These are phyloP conservation scores for Claviceps maximensis DNA, from an alignment of 2,329 filamentous ascomycete species.

Conservation along the genomic window DNA sequence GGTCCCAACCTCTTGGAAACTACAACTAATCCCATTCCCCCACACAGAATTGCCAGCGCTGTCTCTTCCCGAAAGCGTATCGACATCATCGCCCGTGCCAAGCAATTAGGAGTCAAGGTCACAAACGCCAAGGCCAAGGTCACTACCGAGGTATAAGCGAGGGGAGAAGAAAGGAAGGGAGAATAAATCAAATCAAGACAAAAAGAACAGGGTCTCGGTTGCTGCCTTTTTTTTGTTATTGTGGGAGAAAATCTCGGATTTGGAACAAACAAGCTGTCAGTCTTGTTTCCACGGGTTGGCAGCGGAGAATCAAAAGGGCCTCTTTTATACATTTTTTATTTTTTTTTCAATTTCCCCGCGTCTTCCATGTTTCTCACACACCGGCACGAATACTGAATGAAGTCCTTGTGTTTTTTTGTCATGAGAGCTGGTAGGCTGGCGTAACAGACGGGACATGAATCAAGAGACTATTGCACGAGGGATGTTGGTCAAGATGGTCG, in stretches of 20 bases:
- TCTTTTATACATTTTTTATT: background rate
- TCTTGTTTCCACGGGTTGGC: background rate
- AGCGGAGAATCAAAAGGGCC: background rate
- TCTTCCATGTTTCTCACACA: background rate
- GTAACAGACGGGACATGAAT: background rate
- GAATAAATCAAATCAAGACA: background rate
- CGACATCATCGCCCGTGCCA: conserved; percentile 92
- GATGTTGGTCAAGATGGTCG: background rate
- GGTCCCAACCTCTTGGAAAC: too few species aligned
- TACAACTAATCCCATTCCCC: background rate
- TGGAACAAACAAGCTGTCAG: background rate
- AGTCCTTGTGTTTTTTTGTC: background rate
- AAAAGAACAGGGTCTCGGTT: conserved; percentile 1
- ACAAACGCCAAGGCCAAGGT: conserved; percentile 99
- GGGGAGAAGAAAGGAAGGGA: background rate
- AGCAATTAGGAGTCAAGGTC: conserved; percentile 98
- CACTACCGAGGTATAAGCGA: conserved; percentile 72
- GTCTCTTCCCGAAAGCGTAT: conserved; percentile 98
- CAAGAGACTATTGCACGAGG: background rate
- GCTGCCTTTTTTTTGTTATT: background rate
- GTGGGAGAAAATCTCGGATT: background rate
- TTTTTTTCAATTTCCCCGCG: background rate
- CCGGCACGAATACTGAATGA: background rate
- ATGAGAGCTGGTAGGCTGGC: background rate
- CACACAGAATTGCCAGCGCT: conserved; percentile 81